These are phyloP conservation scores for Stipa capillata DNA, from an alignment of 176 grass and related monocot genomes.

Conservation along the genomic window DNA sequence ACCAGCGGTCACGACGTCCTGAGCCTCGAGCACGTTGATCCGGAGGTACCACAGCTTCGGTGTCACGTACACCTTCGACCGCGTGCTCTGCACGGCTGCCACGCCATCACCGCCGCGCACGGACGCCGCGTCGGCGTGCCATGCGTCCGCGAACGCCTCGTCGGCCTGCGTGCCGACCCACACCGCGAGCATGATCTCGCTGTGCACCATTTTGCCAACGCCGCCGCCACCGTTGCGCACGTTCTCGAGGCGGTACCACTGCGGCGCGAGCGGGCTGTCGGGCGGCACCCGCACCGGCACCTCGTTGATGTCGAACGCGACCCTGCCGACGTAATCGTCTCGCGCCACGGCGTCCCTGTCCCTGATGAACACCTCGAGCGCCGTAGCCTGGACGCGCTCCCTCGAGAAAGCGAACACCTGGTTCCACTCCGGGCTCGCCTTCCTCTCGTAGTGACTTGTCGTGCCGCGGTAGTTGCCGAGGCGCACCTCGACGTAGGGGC, in stretches of 20 bases:
- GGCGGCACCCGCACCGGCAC: constrained; percentile 48
- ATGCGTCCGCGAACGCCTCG: constrained; percentile 51
- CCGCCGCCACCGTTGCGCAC: background rate
- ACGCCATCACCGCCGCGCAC: background rate
- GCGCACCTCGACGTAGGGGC: constrained; percentile 43
- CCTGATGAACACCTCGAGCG: constrained; percentile 50
- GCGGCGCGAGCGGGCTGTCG: constrained; percentile 59
- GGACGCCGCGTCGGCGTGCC: constrained; percentile 35
- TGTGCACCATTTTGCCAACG: background rate
- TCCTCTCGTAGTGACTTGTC: constrained; percentile 32
- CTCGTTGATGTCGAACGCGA: constrained; percentile 57
- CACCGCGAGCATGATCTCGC: constrained; percentile 59
- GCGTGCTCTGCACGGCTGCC: constrained; percentile 23
- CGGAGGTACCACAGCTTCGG: constrained; percentile 43
- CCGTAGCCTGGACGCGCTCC: constrained; percentile 35
- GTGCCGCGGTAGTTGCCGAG: constrained; percentile 46
- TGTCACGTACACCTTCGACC: constrained; percentile 48
- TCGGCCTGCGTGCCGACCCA: constrained; percentile 63
- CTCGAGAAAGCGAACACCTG: constrained; percentile 62
- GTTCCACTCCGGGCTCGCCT: constrained; percentile 46
- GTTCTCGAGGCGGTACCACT: constrained; percentile 58
- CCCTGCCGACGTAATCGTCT: constrained; percentile 43
- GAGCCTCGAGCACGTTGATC: constrained; percentile 32
- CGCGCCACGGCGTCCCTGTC: constrained; percentile 23
- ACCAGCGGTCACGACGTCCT: constrained; percentile 17